phyloP scores from a whole-genome alignment of 768 basidiomycete species.

The Suillus fuscotomentosus region DNA sequence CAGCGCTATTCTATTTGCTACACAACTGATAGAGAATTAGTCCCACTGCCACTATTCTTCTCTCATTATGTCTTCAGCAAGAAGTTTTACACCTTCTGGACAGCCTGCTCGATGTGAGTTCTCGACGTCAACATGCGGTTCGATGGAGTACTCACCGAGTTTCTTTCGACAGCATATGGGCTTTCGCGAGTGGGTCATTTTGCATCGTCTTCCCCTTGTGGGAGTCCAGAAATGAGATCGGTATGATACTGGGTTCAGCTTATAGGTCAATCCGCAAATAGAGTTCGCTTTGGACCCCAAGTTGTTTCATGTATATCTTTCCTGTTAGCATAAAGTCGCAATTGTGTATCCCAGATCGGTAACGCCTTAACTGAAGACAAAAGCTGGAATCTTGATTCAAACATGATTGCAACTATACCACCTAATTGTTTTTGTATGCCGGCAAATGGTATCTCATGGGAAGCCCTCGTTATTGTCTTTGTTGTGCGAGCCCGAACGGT shows the following conservation, averaged over 20 bases:
- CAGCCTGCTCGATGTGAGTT: slow-evolving; percentile 36
- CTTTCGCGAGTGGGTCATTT: slow-evolving; percentile 34
- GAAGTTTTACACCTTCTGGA: slow-evolving; percentile 38
- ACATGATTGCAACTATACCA: neutral
- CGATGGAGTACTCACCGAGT: slow-evolving; percentile 6
- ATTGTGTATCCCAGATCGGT: neutral
- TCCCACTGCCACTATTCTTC: slow-evolving; percentile 40
- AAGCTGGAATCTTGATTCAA: neutral
- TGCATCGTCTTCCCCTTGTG: slow-evolving; percentile 36
- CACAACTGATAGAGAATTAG: slow-evolving; percentile 15
- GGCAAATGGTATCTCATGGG: neutral
- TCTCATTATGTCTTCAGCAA: slow-evolving; percentile 35
- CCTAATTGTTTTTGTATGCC: neutral
- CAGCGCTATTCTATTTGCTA: neutral
- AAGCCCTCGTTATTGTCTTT: slow-evolving; percentile 26
- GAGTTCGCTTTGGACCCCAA: neutral
- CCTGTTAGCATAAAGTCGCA: neutral
- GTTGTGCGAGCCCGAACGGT: neutral
- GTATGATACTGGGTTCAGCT: slow-evolving; percentile 16
- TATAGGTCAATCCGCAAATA: slow-evolving; percentile 7
- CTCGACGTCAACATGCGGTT: neutral
- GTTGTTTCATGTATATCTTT: neutral
- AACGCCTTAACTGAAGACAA: neutral
- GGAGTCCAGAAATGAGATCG: slow-evolving; percentile 36
- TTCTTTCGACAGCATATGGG: slow-evolving; percentile 29